phyloP scores from a whole-genome alignment of 495 filamentous ascomycete genomes.

The Penicillium flavigenum region DNA sequence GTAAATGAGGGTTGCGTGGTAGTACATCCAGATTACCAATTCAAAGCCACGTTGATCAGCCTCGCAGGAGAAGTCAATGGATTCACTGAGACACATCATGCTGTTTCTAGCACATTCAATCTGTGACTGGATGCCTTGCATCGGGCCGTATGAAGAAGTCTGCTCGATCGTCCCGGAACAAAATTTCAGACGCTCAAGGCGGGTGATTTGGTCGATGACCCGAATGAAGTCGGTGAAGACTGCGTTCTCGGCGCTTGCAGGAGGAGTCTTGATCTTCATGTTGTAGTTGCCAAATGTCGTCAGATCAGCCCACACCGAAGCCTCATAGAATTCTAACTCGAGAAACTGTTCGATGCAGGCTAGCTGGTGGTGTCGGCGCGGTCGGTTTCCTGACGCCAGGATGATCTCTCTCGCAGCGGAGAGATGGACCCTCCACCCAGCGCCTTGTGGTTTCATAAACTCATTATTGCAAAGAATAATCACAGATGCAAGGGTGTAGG shows the following conservation, averaged over 20 bases:
- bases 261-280: constrained; percentile 5
- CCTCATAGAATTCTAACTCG: constrained; percentile 18
- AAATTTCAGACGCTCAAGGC: constrained; percentile 13
- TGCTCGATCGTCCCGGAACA: background rate
- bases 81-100: constrained; percentile 16
- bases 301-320: constrained; percentile 18
- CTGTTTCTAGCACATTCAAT: constrained; percentile 17
- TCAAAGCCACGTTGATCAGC: constrained; percentile 21
- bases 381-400: constrained; percentile 6
- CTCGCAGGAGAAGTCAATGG: constrained; percentile 21
- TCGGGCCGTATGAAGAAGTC: background rate
- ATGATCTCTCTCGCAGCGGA: constrained; percentile 19
- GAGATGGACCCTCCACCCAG: constrained; percentile 20
- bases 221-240: constrained; percentile 21
- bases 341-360: constrained; percentile 18
- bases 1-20: constrained; percentile 30
- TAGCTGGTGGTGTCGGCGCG: constrained; percentile 9
- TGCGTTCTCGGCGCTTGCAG: constrained; percentile 13
- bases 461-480: constrained; percentile 24
- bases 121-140: constrained; percentile 16
- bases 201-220: constrained; percentile 21
- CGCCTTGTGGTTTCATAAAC: constrained; percentile 14
- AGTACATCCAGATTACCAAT: constrained; percentile 25
- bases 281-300: constrained; percentile 15
- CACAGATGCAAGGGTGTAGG: constrained; percentile 18